Base-by-base conservation (phyloP, 345 rosid species). In the Acer yangbiense region DNA sequence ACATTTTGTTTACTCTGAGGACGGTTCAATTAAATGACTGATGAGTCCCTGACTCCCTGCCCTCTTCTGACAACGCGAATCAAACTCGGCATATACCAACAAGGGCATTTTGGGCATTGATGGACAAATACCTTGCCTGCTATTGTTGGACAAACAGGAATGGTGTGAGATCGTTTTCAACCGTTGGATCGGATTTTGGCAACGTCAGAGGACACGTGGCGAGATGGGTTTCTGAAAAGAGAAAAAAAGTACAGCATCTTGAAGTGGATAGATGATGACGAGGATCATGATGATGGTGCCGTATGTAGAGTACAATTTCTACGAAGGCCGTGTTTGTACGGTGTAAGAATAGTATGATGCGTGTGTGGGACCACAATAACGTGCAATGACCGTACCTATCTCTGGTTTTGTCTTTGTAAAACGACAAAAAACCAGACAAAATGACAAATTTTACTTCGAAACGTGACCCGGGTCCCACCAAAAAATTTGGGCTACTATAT, bases 321-420 rank as follows among this genome's bases (percentile, higher is more conserved):
- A 52, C 12, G 76, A 75, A 68, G 41, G 82, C 74, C 75, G 17
- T 32, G 68, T 27, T 79, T 73, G 87, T 81, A 84, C 80, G 87
- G 78, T 81, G 79, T n/a, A n/a, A n/a, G n/a, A n/a, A n/a, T n/a
- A n/a, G n/a, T 43, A 52, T 60, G 5, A 41, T 27, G 64, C 75
- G 4, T 55, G 50, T 46, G 50, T 3, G 85, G 86, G 82, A 23
- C 87, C 86, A 71, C 23, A 29, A 65, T 75, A 77, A 81, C 90
- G 84, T 79, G 85, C 87, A 81, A 69, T 48, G 79, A 76, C 89
- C 89, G 86, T 85, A 87, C 88, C 86, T 81, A 81, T 87, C 82
- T 71, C 14, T 25, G 12, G 27, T 32, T 14, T 39, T 52, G 6
- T 25, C 63, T 8, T 43, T 43, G 46, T 9, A 43, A 7, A 43